These are phyloP conservation scores for Ascoidea tarda DNA, from an alignment of 805 yeast genomes.

Conservation along the genomic window DNA sequence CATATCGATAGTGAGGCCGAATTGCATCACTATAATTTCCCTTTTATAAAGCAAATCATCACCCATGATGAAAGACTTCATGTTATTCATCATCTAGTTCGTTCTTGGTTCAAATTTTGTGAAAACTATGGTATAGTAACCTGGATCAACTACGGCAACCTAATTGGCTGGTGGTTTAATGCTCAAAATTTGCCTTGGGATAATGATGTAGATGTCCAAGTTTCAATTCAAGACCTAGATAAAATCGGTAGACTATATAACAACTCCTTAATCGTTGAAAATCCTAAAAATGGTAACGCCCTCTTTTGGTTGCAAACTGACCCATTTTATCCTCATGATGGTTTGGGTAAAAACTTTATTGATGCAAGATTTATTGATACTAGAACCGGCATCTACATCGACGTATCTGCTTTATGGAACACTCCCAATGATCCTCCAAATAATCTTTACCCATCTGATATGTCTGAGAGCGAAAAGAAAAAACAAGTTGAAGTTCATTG, in stretches of 20 bases:
- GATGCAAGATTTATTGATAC: conserved; percentile 33
- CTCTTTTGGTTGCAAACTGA: conserved; percentile 2
- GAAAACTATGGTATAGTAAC: conserved; percentile 28
- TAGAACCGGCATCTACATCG: conserved; percentile 34
- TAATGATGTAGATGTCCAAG: conserved; percentile 46
- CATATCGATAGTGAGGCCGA: too few species aligned
- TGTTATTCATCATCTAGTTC: conserved; percentile 30
- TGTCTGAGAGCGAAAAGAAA: conserved; percentile 33
- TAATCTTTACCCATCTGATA: conserved; percentile 39
- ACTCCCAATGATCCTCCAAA: conserved; percentile 11
- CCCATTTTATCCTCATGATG: conserved; percentile 18
- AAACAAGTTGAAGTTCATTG: conserved; percentile 13
- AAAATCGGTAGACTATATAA: conserved; percentile 31
- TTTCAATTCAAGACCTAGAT: conserved; percentile 31
- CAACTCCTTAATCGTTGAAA: conserved; percentile 34
- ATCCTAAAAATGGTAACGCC: conserved; percentile 19
- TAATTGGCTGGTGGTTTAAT: conserved; percentile 49
- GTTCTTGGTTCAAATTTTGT: conserved; percentile 42
- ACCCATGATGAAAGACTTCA: conserved; percentile 16
- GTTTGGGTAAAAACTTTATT: conserved; percentile 27
- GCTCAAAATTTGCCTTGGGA: conserved; percentile 50
- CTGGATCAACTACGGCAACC: conserved; percentile 54
- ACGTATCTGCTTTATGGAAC: conserved; percentile 27
- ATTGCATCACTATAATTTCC: conserved; percentile 16
- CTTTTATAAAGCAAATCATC: conserved; percentile 17